Percentiles rank a stretch among this genome's conserved stretches.
Evolutionary conservation across 441 rosid genomes (phyloP).

Genomic region (Erodium trifolium): DNA sequence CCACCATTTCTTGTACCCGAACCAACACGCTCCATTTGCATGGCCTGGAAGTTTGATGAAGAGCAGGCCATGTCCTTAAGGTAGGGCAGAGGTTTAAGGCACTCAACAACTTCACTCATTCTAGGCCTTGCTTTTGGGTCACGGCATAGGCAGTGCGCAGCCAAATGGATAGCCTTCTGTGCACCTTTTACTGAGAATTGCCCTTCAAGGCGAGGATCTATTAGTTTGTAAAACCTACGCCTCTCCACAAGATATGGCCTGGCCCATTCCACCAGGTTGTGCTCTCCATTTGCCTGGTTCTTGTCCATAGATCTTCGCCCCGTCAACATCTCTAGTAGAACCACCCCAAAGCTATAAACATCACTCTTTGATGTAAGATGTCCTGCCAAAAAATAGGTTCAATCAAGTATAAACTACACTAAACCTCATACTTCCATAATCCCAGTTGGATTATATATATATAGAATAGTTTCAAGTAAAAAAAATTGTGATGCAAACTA

Average conservation of each 20-base stretch:
- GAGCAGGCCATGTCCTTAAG: conserved; percentile 32
- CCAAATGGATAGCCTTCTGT: conserved; percentile 36
- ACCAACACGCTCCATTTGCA: conserved; percentile 27
- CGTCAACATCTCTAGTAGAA: conserved; percentile 43
- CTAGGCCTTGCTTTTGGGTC: conserved; percentile 35
- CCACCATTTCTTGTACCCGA: conserved; percentile 19
- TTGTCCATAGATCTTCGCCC: conserved; percentile 47
- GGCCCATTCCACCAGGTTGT: conserved; percentile 37
- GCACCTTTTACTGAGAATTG: conserved; percentile 30
- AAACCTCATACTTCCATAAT: not conserved
- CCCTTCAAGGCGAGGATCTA: conserved; percentile 36
- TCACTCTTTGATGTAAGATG: conserved; percentile 45
- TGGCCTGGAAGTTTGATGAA: conserved; percentile 26
- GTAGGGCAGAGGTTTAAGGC: conserved; percentile 21
- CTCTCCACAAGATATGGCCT: conserved; percentile 26
- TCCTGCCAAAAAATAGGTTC: conserved; percentile 24
- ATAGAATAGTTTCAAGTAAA: too few species aligned
- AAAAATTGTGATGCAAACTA: too few species aligned
- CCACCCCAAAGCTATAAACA: conserved; percentile 49
- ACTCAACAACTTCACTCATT: conserved; percentile 37
- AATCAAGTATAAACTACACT: not conserved
- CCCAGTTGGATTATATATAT: too few species aligned
- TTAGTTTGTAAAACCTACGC: conserved; percentile 24
- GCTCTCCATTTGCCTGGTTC: conserved; percentile 33
- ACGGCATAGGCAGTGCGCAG: conserved; percentile 30